Conservation (phyloP, 179 eudicot genomes). For the Heliamphora ciliata region DNA sequence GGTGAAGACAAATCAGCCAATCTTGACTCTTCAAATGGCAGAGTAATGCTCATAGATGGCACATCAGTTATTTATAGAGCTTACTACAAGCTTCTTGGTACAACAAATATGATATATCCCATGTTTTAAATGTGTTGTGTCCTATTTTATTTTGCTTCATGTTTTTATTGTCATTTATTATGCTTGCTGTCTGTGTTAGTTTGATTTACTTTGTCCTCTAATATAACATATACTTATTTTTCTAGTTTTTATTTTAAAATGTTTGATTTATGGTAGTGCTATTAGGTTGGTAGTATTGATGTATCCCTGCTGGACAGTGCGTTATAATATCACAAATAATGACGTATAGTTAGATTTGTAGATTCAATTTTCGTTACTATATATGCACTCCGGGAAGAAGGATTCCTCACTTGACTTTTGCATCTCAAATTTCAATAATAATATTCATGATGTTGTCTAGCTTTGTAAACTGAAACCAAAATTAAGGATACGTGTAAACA, state of each 20-base stretch:
- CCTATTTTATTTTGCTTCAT: not conserved
- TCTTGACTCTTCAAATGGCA: slow-evolving; percentile 47
- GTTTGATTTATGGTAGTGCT: not conserved
- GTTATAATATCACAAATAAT: not conserved
- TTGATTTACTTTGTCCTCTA: slow-evolving; percentile 2
- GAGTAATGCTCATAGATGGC: slow-evolving; percentile 97
- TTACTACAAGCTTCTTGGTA: slow-evolving; percentile 87
- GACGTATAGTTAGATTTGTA: not conserved
- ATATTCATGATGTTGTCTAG: not conserved
- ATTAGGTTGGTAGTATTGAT: not conserved
- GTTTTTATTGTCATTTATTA: not conserved
- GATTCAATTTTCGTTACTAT: slow-evolving; percentile 2
- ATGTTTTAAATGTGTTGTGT: not conserved
- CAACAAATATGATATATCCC: not conserved
- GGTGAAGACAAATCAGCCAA: slow-evolving; percentile 18
- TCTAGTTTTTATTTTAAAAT: not conserved
- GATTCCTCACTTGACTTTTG: not conserved
- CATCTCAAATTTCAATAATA: not conserved
- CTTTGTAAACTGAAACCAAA: not conserved
- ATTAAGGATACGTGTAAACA: not conserved
- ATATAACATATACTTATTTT: not conserved
- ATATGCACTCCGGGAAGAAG: slow-evolving; percentile 5
- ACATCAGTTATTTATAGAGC: slow-evolving; percentile 85
- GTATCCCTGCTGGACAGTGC: not conserved
- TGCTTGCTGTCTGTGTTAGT: not conserved